Percentiles rank a stretch among this genome's conserved stretches.
phyloP scores from a whole-genome alignment of 306 rosid genomes.

The Fragaria iinumae region DNA sequence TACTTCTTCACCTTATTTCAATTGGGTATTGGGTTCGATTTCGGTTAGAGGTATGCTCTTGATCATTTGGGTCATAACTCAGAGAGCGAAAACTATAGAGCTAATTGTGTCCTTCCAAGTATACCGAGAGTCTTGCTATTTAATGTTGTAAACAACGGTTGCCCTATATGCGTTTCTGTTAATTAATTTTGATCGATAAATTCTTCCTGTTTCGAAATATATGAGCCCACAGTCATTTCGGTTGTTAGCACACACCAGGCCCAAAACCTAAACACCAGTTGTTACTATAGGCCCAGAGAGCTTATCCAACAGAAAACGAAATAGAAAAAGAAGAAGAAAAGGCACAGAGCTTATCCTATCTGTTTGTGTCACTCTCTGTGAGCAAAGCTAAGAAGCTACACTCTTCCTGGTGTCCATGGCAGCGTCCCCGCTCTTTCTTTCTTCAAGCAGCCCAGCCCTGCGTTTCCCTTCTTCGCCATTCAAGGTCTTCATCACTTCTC shows the following conservation, averaged over 20 bases:
- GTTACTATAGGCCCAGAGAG: background rate
- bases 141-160: too few relatives aligned
- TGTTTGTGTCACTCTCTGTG: background rate
- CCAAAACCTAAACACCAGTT: background rate
- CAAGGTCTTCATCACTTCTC: slow-evolving; percentile 43
- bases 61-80: too few relatives aligned
- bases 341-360: slow-evolving; percentile 9
- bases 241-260: background rate
- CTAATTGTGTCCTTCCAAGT: too few relatives aligned
- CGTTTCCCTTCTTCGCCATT: slow-evolving; percentile 54
- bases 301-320: background rate
- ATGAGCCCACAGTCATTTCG: background rate
- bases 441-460: slow-evolving; percentile 25
- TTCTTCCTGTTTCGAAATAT: too few relatives aligned
- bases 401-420: slow-evolving; percentile 40
- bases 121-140: too few relatives aligned
- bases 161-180: too few relatives aligned
- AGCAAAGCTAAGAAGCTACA: background rate
- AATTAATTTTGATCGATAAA: too few relatives aligned
- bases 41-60: too few relatives aligned
- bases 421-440: slow-evolving; percentile 45
- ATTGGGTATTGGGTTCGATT: too few relatives aligned
- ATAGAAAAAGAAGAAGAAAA: too few relatives aligned
- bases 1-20: too few relatives aligned
- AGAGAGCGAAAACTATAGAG: too few relatives aligned